A percentile compares a stretch with the other conserved stretches of the same genome.
These are phyloP conservation scores for Sugiyamaella marilandica DNA, from an alignment of 805 yeast genomes.

Conservation along the genomic window DNA sequence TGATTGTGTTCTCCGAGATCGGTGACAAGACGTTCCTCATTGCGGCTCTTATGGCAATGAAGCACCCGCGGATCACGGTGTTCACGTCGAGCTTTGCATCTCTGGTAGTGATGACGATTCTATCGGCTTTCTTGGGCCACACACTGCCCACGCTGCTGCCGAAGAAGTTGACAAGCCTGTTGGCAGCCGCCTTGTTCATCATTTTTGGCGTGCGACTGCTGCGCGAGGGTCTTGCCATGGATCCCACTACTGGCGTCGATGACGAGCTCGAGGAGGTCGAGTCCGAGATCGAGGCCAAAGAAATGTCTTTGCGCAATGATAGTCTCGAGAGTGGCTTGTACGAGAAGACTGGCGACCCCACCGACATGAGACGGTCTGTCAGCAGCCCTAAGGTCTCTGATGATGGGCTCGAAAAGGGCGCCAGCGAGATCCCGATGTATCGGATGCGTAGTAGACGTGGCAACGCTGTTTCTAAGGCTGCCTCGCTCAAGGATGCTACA, in stretches of 20 bases:
- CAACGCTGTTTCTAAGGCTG: conserved; percentile 15
- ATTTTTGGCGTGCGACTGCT: conserved; percentile 76
- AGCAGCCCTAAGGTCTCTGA: conserved; percentile 25
- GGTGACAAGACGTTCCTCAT: conserved; percentile 97
- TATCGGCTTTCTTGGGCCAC: conserved; percentile 89
- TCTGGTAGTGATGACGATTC: conserved; percentile 81
- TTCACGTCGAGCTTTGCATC: conserved; percentile 84
- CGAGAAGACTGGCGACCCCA: conserved; percentile 10
- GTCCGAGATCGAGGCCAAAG: conserved; percentile 73
- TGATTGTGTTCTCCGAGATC: conserved; percentile 93
- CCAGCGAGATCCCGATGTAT: conserved; percentile 17
- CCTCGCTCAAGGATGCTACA: conserved; percentile 18
- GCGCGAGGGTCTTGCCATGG: conserved; percentile 77
- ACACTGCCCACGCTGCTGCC: conserved; percentile 82
- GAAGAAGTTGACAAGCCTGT: conserved; percentile 67
- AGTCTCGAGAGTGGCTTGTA: conserved; percentile 55
- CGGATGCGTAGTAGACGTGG: conserved; percentile 16
- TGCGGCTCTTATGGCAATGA: conserved; percentile 98
- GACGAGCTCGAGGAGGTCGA: conserved; percentile 97
- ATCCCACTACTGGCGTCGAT: conserved; percentile 74
- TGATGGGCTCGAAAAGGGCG: conserved; percentile 34
- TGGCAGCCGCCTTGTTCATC: conserved; percentile 77
- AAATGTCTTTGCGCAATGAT: conserved; percentile 47
- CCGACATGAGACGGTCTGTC: conserved; percentile 19
- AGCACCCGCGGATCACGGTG: conserved; percentile 76